A percentile compares a stretch with the other conserved stretches of the same genome.
phyloP scores from a whole-genome alignment of 768 basidiomycete species.

The Auriscalpium vulgare region DNA sequence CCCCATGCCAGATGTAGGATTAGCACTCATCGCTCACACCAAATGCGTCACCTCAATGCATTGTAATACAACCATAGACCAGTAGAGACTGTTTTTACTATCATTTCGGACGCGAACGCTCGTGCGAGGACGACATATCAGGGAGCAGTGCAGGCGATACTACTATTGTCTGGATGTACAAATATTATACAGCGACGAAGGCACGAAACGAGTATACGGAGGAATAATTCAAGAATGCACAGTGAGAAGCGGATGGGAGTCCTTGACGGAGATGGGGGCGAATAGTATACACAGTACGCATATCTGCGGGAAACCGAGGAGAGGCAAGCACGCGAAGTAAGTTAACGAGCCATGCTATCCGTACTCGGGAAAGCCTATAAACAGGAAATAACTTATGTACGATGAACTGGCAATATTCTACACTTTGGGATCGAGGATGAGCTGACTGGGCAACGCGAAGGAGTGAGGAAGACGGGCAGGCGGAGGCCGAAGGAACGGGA shows the following conservation, averaged over 20 bases:
- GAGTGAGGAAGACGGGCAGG: too few species aligned
- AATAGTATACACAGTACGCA: not conserved
- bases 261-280: not conserved
- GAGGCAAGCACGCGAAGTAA: not conserved
- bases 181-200: not conserved
- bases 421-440: too few species aligned
- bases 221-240: not conserved
- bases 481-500: too few species aligned
- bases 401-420: not conserved
- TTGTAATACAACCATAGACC: not conserved
- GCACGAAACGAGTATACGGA: not conserved
- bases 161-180: not conserved
- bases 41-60: not conserved
- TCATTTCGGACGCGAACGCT: not conserved
- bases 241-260: not conserved
- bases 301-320: not conserved
- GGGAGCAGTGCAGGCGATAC: not conserved
- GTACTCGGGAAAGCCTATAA: conserved; percentile 7
- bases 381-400: conserved; percentile 17
- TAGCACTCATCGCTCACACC: not conserved
- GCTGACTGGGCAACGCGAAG: too few species aligned
- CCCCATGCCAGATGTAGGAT: not conserved
- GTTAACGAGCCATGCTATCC: not conserved
- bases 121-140: not conserved
- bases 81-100: not conserved